A percentile compares a stretch with the other conserved stretches of the same genome.
phyloP scores from a whole-genome alignment of 345 rosid species.

The Fremontodendron californicum region DNA sequence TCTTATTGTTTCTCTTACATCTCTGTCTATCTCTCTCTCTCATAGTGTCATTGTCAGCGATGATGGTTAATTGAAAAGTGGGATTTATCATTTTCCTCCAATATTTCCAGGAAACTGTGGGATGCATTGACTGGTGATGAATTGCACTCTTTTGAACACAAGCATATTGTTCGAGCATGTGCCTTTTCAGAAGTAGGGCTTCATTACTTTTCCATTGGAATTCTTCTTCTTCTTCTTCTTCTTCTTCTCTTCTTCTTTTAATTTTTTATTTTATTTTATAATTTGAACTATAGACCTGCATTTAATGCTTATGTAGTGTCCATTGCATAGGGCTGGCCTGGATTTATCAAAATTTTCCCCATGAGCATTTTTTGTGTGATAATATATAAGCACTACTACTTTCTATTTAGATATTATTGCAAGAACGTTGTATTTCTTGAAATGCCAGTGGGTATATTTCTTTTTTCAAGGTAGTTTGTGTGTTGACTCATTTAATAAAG shows the following conservation, averaged over 20 bases:
- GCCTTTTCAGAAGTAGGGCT: slow-evolving; percentile 72
- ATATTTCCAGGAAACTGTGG: slow-evolving; percentile 71
- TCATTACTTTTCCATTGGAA: background rate
- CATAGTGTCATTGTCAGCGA: background rate
- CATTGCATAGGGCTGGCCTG: background rate
- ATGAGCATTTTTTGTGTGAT: background rate
- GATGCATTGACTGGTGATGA: slow-evolving; percentile 87
- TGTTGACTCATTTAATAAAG: background rate
- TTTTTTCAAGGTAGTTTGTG: background rate
- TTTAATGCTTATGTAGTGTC: background rate
- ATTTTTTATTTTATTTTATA: background rate
- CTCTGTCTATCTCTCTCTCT: background rate
- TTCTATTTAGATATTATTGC: background rate
- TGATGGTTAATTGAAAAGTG: background rate
- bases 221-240: background rate
- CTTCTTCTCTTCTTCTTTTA: no score
- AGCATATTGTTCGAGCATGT: slow-evolving; percentile 88
- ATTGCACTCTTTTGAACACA: slow-evolving; percentile 89
- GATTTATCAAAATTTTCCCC: background rate
- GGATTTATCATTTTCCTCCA: slow-evolving; percentile 8
- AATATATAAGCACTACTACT: background rate
- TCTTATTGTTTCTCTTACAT: background rate
- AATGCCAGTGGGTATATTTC: background rate
- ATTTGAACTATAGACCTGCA: background rate
- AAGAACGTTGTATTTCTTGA: background rate